These are phyloP conservation scores for Helotiales sp. DNA, from an alignment of 2,329 filamentous ascomycete genomes.

Conservation along the genomic window DNA sequence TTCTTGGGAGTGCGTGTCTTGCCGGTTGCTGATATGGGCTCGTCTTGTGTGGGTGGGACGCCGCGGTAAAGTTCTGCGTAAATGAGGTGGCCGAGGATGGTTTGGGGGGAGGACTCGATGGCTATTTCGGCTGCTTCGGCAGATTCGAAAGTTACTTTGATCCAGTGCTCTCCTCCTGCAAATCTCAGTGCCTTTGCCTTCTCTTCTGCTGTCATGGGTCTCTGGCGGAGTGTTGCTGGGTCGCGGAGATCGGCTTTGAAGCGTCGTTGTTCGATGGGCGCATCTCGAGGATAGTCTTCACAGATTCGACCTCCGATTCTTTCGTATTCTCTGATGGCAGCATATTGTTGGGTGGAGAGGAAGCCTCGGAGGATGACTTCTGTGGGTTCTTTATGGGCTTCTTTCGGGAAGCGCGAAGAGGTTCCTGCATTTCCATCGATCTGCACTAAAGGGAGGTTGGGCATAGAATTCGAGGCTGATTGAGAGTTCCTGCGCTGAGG, in stretches of 20 bases:
- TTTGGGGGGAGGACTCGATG: slow-evolving; percentile 68
- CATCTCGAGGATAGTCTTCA: slow-evolving; percentile 88
- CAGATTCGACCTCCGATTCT: slow-evolving; percentile 82
- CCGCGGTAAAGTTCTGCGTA: slow-evolving; percentile 71
- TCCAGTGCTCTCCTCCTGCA: slow-evolving; percentile 87
- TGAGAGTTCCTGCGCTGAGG: slow-evolving; percentile 35
- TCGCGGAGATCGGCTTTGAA: slow-evolving; percentile 76
- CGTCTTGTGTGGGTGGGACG: slow-evolving; percentile 62
- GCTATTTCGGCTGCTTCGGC: slow-evolving; percentile 70
- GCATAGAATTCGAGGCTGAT: slow-evolving; percentile 34
- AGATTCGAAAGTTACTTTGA: slow-evolving; percentile 81
- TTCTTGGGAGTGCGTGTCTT: slow-evolving; percentile 9
- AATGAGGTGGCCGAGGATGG: slow-evolving; percentile 68
- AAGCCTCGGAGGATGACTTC: slow-evolving; percentile 89
- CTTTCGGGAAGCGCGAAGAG: slow-evolving; percentile 40
- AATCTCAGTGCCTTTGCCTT: slow-evolving; percentile 78
- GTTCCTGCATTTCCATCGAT: slow-evolving; percentile 29
- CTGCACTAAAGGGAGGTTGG: slow-evolving; percentile 32
- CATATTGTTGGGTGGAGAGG: slow-evolving; percentile 69
- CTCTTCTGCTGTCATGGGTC: slow-evolving; percentile 68
- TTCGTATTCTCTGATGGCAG: slow-evolving; percentile 87
- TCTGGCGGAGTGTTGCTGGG: slow-evolving; percentile 65
- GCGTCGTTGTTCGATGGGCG: slow-evolving; percentile 68
- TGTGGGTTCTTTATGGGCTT: slow-evolving; percentile 61
- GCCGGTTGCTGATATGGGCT: slow-evolving; percentile 50